Conservation (phyloP, 345 rosid species). For the Hibiscus trionum region DNA sequence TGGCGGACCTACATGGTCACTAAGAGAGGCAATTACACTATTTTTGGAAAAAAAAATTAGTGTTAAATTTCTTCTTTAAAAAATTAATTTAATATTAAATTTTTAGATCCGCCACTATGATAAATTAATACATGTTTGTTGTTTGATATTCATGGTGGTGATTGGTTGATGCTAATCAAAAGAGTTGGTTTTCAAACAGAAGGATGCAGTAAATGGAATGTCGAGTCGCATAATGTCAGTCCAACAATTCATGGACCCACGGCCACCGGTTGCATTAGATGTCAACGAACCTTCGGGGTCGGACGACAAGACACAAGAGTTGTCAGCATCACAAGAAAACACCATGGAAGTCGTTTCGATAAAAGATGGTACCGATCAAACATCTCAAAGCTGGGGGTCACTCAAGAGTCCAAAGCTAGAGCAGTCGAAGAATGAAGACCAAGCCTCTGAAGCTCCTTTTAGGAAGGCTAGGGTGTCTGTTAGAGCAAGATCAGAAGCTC, state of each 20-base stretch:
- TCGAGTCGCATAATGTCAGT: constrained; percentile 23
- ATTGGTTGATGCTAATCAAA: not conserved
- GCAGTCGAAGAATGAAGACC: constrained; percentile 39
- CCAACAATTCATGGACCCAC: constrained; percentile 33
- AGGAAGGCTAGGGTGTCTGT: constrained; percentile 61
- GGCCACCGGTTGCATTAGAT: constrained; percentile 26
- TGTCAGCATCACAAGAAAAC: constrained; percentile 26
- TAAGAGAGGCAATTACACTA: too few species aligned
- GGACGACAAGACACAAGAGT: constrained; percentile 26
- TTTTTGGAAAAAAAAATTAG: too few species aligned
- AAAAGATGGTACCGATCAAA: constrained; percentile 32
- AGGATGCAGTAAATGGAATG: constrained; percentile 18
- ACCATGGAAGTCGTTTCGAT: constrained; percentile 22
- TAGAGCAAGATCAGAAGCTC: constrained; percentile 48
- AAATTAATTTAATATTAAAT: too few species aligned
- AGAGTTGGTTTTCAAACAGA: constrained; percentile 15
- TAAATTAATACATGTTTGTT: not conserved
- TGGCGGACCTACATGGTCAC: too few species aligned
- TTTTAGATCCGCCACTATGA: too few species aligned
- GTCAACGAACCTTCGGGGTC: constrained; percentile 28
- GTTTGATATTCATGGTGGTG: not conserved
- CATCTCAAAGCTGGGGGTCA: constrained; percentile 38
- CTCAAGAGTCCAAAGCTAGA: constrained; percentile 42
- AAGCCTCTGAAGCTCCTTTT: constrained; percentile 36
- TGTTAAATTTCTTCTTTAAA: too few species aligned